Conservation (phyloP, 768 basidiomycete species). For the Lactarius deliciosus region DNA sequence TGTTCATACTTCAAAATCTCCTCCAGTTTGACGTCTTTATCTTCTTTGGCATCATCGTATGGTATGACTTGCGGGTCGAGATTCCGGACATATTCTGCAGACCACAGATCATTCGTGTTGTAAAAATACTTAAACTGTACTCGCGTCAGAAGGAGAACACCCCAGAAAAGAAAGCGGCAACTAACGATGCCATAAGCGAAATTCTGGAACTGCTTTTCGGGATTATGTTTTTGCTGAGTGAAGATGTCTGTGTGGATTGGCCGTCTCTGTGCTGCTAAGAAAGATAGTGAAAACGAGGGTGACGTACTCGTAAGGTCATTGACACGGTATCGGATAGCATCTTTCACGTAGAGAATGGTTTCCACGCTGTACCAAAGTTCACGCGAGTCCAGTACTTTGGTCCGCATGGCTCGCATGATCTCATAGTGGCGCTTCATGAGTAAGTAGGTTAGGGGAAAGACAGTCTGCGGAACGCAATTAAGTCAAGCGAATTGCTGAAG, state of each 20-base stretch:
- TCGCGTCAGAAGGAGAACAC: not conserved
- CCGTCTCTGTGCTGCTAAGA: not conserved
- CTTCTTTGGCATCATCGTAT: slow-evolving; percentile 13
- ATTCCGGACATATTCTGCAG: slow-evolving; percentile 3
- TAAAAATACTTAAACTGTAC: slow-evolving; percentile 20
- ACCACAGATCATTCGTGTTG: slow-evolving; percentile 1
- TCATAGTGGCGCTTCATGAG: slow-evolving; percentile 29
- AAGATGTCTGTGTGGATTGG: slow-evolving; percentile 24
- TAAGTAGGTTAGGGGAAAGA: slow-evolving; percentile 26
- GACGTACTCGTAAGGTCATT: slow-evolving; percentile 10
- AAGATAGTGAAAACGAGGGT: too few relatives aligned
- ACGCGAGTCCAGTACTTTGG: slow-evolving; percentile 6
- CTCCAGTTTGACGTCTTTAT: slow-evolving; percentile 11
- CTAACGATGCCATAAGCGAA: slow-evolving; percentile 31
- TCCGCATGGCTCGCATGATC: slow-evolving; percentile 22
- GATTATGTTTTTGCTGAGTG: slow-evolving; percentile 28
- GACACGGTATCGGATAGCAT: slow-evolving; percentile 12
- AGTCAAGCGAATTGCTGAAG: not conserved
- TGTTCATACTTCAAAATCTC: slow-evolving; percentile 3
- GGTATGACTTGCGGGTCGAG: not conserved
- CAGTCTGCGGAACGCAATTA: slow-evolving; percentile 3
- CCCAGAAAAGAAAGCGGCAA: not conserved
- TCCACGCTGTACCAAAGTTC: not conserved
- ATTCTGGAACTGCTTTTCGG: slow-evolving; percentile 28
- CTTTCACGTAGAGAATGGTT: not conserved